phyloP scores from a whole-genome alignment of 371 early-diverging fungal genomes.

The Mucor circinelloides region DNA sequence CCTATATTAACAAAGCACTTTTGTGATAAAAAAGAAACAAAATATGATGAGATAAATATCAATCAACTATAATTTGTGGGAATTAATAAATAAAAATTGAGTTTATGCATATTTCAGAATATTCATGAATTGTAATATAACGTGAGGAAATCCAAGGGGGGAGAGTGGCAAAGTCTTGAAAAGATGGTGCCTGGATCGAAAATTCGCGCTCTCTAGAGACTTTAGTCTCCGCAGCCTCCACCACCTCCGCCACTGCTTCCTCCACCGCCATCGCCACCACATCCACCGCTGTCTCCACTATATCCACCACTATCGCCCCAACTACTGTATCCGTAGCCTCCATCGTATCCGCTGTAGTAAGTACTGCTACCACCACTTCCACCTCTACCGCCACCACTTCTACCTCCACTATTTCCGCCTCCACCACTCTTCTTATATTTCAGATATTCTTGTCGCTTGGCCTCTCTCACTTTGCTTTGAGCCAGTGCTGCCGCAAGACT shows the following conservation, averaged over 20 bases:
- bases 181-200: neutral
- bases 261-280: neutral
- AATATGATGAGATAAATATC: no score
- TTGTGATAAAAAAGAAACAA: no score
- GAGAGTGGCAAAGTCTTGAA: no score
- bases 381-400: conserved; percentile 11
- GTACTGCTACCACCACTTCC: conserved; percentile 5
- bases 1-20: no score
- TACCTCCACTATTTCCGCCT: conserved; percentile 10
- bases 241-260: neutral
- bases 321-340: conserved; percentile 5
- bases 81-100: no score
- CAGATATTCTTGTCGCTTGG: neutral
- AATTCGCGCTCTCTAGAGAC: neutral
- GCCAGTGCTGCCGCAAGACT: neutral
- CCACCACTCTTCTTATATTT: neutral
- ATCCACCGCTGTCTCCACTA: conserved; percentile 1
- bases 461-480: neutral
- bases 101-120: no score
- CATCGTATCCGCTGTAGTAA: neutral
- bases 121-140: no score
- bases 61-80: no score
- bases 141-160: no score
- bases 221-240: neutral
- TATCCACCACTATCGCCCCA: conserved; percentile 19